Evolutionary conservation across 768 basidiomycete genomes (phyloP).

Genomic region (Lactifluus hygrophoroides): DNA sequence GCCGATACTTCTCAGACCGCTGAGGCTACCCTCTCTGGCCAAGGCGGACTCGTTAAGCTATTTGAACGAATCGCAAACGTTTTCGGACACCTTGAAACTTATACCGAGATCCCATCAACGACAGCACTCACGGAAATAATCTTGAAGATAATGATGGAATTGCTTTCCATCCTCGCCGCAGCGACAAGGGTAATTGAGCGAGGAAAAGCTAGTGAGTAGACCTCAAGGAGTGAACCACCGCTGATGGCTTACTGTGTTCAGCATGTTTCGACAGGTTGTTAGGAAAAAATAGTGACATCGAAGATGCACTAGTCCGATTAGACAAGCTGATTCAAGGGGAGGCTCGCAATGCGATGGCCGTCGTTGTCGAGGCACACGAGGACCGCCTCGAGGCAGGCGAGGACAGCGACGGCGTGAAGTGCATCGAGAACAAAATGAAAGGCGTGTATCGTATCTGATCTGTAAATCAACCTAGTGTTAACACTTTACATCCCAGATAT

Average conservation of each 20-base stretch:
- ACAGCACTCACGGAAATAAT: neutral
- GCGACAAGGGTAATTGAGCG: neutral
- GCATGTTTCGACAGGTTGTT: neutral
- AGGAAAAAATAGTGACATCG: neutral
- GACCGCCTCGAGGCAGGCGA: no score
- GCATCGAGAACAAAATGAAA: no score
- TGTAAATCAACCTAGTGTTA: no score
- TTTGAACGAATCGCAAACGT: neutral
- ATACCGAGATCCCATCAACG: neutral
- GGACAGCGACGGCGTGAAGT: no score
- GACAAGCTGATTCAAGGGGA: no score
- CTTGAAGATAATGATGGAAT: neutral
- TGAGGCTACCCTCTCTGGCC: neutral
- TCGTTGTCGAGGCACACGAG: no score
- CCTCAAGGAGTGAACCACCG: neutral
- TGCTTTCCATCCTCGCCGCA: neutral
- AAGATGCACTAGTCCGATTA: no score
- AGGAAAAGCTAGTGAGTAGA: neutral
- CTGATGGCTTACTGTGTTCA: neutral
- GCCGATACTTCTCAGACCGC: neutral
- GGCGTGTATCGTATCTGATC: no score
- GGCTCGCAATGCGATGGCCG: no score
- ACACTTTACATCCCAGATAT: no score
- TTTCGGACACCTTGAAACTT: neutral
- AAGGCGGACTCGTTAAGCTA: neutral